These are phyloP conservation scores for Ambrosiella cleistominuta DNA, from an alignment of 2,329 filamentous ascomycete species.

Conservation along the genomic window DNA sequence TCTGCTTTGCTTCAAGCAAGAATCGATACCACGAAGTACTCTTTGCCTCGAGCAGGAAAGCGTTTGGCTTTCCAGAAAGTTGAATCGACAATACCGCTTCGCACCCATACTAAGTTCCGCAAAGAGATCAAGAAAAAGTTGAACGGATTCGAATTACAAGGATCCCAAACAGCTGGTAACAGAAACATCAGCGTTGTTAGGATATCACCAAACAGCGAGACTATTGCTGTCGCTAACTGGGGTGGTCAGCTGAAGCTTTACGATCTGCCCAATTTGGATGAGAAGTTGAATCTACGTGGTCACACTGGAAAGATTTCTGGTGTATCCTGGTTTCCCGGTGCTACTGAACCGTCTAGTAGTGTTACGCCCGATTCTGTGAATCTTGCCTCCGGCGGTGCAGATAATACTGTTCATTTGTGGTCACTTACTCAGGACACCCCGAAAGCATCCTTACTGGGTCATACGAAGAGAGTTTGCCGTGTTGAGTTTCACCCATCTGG, in stretches of 20 bases:
- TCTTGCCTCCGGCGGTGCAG: constrained; percentile 76
- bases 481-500: constrained; percentile 92
- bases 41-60: constrained; percentile 62
- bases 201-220: constrained; percentile 69
- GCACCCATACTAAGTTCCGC: constrained; percentile 82
- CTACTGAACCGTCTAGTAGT: constrained; percentile 52
- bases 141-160: constrained; percentile 73
- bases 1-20: constrained; percentile 58
- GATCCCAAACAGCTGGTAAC: constrained; percentile 82
- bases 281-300: constrained; percentile 57
- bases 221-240: constrained; percentile 85
- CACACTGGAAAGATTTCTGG: constrained; percentile 84
- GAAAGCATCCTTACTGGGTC: constrained; percentile 62
- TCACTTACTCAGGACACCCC: constrained; percentile 75
- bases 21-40: constrained; percentile 64
- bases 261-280: constrained; percentile 64
- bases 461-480: constrained; percentile 72
- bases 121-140: constrained; percentile 75
- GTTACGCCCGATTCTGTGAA: constrained; percentile 62
- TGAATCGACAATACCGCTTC: constrained; percentile 67
- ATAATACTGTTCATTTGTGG: constrained; percentile 80
- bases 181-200: constrained; percentile 81
- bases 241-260: constrained; percentile 76
- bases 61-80: constrained; percentile 60
- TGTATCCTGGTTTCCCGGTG: constrained; percentile 73